Evolutionary conservation across 1,284 basidiomycete genomes (phyloP).

Genomic region (Apiotrichum domesticum): DNA sequence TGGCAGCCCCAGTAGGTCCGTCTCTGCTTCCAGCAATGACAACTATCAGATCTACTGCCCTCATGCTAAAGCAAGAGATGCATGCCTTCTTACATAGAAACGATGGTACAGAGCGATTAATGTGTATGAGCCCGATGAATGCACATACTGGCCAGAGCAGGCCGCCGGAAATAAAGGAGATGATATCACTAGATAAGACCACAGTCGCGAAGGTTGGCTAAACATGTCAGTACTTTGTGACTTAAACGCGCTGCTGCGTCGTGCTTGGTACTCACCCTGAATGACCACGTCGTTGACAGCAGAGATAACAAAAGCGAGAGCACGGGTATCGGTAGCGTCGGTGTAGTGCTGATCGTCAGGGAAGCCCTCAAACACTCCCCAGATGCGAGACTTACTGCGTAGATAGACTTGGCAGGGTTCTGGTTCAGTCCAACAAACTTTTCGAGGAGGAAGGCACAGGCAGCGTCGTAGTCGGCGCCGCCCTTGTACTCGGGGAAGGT

Average conservation of each 20-base stretch:
- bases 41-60: too few species aligned
- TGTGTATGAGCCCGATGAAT: not conserved
- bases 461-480: slow-evolving; percentile 71
- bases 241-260: not conserved
- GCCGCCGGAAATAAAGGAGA: not conserved
- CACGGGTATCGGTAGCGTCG: slow-evolving; percentile 52
- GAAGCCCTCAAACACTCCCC: too few species aligned
- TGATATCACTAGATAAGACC: slow-evolving; percentile 37
- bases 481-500: slow-evolving; percentile 79
- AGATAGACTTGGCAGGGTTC: slow-evolving; percentile 57
- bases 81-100: slow-evolving; percentile 13
- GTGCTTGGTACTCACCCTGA: slow-evolving; percentile 25
- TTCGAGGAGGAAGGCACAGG: slow-evolving; percentile 77
- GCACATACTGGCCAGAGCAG: not conserved
- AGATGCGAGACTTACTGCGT: slow-evolving; percentile 39
- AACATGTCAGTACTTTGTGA: not conserved
- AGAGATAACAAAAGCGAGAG: slow-evolving; percentile 53
- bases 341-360: slow-evolving; percentile 43
- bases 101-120: slow-evolving; percentile 14
- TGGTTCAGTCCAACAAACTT: slow-evolving; percentile 83
- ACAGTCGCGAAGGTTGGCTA: slow-evolving; percentile 48
- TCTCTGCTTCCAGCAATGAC: too few species aligned
- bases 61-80: slow-evolving; percentile 3
- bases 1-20: too few species aligned
- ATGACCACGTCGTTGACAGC: slow-evolving; percentile 54